Evolutionary conservation across 129 eudicot species (phyloP), one percentile per base, ranked within the genome.

Genomic region (Flaveria brownii): DNA sequence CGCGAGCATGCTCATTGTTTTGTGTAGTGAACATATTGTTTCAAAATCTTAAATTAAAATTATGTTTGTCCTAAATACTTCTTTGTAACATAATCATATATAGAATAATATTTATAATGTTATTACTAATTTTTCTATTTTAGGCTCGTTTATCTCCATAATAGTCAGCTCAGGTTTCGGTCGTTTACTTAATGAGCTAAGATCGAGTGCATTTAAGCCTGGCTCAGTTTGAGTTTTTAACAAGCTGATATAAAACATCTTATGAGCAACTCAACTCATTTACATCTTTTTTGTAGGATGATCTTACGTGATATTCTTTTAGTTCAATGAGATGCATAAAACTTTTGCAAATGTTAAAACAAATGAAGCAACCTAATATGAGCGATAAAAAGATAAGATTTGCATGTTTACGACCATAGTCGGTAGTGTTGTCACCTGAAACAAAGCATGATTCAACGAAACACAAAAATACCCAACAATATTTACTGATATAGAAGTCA

Each of bases 381-480:
- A 50, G 64, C 28, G 54, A 65, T 23, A 57, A 46, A 61, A 13
- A 1, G 10, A 30, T 15, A n/a, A 15, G 17, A n/a, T 64, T 16
- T 0, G 49, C 16, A 66, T 66, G 23, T 59, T 63, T 63, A 41
- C 7, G 8, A 65, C 8, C 41, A 73, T 39, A 9, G 42, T 33
- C 6, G 14, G 43, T 22, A 23, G 17, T 42, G 20, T n/a, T 14
- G 26, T n/a, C 39, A 51, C 56, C 11, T 50, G 42, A 71, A 57
- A 50, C 3, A 61, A 61, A 78, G 5, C 66, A 71, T 10, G 18
- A 28, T 23, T 59, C 11, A 60, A 4, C 74, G 1, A 1, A 54
- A 66, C 47, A 67, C 62, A 65, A 36, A 55, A 49, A 73, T 1
- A 45, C 13, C 80, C 80, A 46, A 61, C 77, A 57, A 33, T 59